Evolutionary conservation across 805 yeast species (phyloP), one percentile per base, ranked within the genome.

Genomic region (Blastobotrys attinorum): DNA sequence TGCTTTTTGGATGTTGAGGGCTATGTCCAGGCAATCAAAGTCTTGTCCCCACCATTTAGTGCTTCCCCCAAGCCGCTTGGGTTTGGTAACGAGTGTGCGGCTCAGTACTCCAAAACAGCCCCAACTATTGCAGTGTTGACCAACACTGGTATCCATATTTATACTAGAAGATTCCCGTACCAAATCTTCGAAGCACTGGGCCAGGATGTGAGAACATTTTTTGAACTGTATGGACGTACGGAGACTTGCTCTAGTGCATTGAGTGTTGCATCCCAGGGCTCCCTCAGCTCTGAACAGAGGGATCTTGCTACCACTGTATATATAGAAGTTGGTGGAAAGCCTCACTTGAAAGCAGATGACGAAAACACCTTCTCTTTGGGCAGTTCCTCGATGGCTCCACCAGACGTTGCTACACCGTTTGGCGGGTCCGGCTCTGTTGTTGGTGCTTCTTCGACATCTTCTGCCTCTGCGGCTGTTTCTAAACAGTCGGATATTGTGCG

Each of bases 181-280:
- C 75, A 81, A 59, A 73, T 87, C 3, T 73, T 90, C 50, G 83
- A 82, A 57, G 63, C 82, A 0, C 65, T 85, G 44, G 89, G 81
- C 32, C 70, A 66, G 31, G 79, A 83, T 17, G 75, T 85, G 42
- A 72, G 79, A 42, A 73, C 80, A 41, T 86, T 86, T 58, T 77
- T 81, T 15, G 74, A 76, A 39, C 81, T 83, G 43, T 88, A 87
- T 60, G 97, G 97, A 4, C 73, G 81, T 41, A 79, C 84, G 42
- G 98, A 94, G 61, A 81, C 95, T 3, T 90, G 97, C 57, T 81
- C 96, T 0, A 80, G 92, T 1, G 83, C 96, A 8, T 69, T 92
- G 40, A 83, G 83, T 51, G 77, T 87, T 42, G 84, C 96, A 1
- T 83, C 65, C 10, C 33, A 43, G 40, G 73, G 76, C 48, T 65